Evolutionary conservation across 805 yeast genomes (phyloP).

Genomic region (Candida koratica): DNA sequence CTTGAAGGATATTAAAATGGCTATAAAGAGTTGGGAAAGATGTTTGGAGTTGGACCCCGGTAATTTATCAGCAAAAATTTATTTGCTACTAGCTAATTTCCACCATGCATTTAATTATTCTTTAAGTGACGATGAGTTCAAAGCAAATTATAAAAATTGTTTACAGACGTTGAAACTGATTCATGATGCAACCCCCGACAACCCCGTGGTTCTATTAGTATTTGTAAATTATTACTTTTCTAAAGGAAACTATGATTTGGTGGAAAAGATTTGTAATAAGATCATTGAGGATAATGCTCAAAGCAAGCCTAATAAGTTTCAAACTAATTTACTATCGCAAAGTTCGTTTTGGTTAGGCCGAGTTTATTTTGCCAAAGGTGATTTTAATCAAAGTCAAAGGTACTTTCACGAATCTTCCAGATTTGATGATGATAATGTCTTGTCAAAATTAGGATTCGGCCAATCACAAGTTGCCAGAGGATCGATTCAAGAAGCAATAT

Average conservation of each 20-base stretch:
- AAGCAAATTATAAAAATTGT: constrained; percentile 53
- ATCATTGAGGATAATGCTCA: constrained; percentile 32
- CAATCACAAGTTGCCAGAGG: constrained; percentile 77
- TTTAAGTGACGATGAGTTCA: constrained; percentile 58
- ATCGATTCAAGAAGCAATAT: constrained; percentile 74
- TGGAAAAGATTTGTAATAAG: constrained; percentile 52
- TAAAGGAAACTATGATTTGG: constrained; percentile 54
- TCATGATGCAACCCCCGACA: constrained; percentile 40
- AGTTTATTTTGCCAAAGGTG: constrained; percentile 55
- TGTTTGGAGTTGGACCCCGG: constrained; percentile 61
- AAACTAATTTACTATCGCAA: constrained; percentile 32
- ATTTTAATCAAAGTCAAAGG: constrained; percentile 66
- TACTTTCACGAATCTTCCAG: constrained; percentile 69
- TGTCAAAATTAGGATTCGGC: constrained; percentile 79
- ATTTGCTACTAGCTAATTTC: constrained; percentile 65
- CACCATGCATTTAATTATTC: constrained; percentile 58
- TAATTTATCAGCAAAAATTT: constrained; percentile 57
- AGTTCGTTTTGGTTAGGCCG: constrained; percentile 79
- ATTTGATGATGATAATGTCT: constrained; percentile 57
- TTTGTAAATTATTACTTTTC: constrained; percentile 72
- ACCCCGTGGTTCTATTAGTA: constrained; percentile 61
- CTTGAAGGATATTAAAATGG: constrained; percentile 72
- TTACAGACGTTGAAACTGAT: constrained; percentile 44
- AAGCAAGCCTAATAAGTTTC: constrained; percentile 21
- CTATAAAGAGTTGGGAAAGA: constrained; percentile 79